phyloP scores from a whole-genome alignment of 192 early-diverging fungal genomes.

The Entomortierella lignicola region DNA sequence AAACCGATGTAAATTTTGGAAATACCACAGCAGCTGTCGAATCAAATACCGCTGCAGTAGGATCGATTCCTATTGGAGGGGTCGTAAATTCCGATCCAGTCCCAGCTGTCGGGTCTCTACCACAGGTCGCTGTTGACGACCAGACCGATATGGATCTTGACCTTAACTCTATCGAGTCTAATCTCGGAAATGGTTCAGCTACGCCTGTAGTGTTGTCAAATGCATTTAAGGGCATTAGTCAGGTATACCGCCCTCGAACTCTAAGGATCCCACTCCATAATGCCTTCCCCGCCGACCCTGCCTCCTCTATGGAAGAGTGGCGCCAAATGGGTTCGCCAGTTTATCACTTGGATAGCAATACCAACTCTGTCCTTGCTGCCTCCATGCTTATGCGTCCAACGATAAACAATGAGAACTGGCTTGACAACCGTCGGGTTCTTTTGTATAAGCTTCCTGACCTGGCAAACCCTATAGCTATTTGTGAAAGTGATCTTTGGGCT shows the following conservation, averaged over 20 bases:
- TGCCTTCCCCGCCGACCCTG: not conserved
- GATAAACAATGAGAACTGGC: not conserved
- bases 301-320: constrained; percentile 1
- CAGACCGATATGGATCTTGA: no score
- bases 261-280: constrained; percentile 3
- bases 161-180: no score
- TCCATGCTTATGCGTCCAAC: constrained; percentile 23
- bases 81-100: no score
- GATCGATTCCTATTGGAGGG: no score
- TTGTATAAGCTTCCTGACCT: constrained; percentile 32
- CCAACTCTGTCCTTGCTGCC: constrained; percentile 22
- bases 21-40: no score
- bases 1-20: no score
- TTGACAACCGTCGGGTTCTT: constrained; percentile 8
- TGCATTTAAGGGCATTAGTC: not conserved
- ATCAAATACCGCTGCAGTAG: no score
- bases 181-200: no score
- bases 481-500: constrained; percentile 20
- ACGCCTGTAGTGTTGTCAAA: no score
- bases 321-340: constrained; percentile 12
- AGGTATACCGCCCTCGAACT: no score
- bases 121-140: no score
- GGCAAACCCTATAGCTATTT: constrained; percentile 23
- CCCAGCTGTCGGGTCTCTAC: no score
- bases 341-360: constrained; percentile 14